Evolutionary conservation across 2,329 filamentous ascomycete species (phyloP).

Genomic region (Fusarium stilboides): DNA sequence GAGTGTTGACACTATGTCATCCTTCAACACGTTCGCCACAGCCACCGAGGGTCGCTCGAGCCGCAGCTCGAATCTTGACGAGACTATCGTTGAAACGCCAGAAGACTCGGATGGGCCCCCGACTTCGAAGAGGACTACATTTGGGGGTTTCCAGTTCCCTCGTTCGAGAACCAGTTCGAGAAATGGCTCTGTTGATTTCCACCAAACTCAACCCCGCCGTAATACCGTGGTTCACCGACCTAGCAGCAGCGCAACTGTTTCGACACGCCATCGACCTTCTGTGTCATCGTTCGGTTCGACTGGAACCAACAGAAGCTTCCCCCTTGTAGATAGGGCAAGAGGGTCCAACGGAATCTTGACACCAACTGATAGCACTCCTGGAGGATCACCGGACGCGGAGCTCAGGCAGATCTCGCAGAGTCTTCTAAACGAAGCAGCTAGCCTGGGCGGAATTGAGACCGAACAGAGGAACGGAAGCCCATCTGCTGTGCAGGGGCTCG

Average conservation of each 20-base stretch:
- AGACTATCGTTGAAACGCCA: conserved; percentile 43
- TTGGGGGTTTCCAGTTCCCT: conserved; percentile 50
- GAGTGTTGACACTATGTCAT: conserved; percentile 67
- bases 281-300: conserved; percentile 71
- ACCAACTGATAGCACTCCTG: conserved; percentile 54
- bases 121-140: conserved; percentile 45
- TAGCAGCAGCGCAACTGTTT: conserved; percentile 36
- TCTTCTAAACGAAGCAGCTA: conserved; percentile 65
- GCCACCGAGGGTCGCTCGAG: conserved; percentile 66
- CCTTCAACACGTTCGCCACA: conserved; percentile 70
- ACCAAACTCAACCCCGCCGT: conserved; percentile 43
- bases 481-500: conserved; percentile 63
- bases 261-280: conserved; percentile 61
- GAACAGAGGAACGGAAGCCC: conserved; percentile 46
- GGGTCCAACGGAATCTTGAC: conserved; percentile 63
- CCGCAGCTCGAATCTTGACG: conserved; percentile 52
- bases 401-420: conserved; percentile 64
- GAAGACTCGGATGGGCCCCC: conserved; percentile 42
- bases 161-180: conserved; percentile 26
- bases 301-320: conserved; percentile 74
- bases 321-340: conserved; percentile 69
- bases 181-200: conserved; percentile 49
- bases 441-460: conserved; percentile 57
- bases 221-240: conserved; percentile 62
- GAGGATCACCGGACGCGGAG: conserved; percentile 65